These are phyloP conservation scores for Scutellaria galericulata DNA, from an alignment of 257 asterid genomes.

Conservation along the genomic window DNA sequence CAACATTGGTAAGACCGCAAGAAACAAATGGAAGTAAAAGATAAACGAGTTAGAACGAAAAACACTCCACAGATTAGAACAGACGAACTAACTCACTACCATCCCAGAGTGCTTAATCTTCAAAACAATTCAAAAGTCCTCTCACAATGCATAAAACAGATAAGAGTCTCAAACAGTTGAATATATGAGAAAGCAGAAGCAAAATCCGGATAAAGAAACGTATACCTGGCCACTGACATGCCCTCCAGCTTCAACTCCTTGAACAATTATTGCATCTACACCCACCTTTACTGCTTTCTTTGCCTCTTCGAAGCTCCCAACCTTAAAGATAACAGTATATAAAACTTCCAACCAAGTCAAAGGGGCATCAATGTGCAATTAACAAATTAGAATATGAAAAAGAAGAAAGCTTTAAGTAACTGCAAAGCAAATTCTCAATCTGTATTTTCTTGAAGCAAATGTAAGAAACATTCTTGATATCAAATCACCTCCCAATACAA, in stretches of 20 bases:
- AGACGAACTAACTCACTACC: not conserved
- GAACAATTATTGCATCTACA: slow-evolving; percentile 87
- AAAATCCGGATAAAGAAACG: not conserved
- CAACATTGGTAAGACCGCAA: not conserved
- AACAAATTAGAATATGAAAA: not conserved
- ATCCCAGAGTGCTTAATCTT: not conserved
- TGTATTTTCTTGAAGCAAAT: not conserved
- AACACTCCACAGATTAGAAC: not conserved
- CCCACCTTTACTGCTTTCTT: slow-evolving; percentile 67
- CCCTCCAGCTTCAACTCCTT: slow-evolving; percentile 94
- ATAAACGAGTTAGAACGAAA: not conserved
- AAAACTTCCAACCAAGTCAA: not conserved
- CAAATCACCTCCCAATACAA: not conserved
- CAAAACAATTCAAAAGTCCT: not conserved
- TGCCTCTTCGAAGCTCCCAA: slow-evolving; percentile 86
- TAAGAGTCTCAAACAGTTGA: not conserved
- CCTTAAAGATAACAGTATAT: slow-evolving; percentile 39
- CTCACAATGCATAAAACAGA: slow-evolving; percentile 3
- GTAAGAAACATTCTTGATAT: slow-evolving; percentile 2
- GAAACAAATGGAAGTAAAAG: not conserved
- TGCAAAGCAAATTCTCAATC: slow-evolving; percentile 6
- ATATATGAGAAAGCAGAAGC: not conserved
- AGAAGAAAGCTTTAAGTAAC: not conserved
- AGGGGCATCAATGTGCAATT: not conserved
- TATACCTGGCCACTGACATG: slow-evolving; percentile 88